Evolutionary conservation across 441 rosid species (phyloP).

Genomic region (Capsella rubella): DNA sequence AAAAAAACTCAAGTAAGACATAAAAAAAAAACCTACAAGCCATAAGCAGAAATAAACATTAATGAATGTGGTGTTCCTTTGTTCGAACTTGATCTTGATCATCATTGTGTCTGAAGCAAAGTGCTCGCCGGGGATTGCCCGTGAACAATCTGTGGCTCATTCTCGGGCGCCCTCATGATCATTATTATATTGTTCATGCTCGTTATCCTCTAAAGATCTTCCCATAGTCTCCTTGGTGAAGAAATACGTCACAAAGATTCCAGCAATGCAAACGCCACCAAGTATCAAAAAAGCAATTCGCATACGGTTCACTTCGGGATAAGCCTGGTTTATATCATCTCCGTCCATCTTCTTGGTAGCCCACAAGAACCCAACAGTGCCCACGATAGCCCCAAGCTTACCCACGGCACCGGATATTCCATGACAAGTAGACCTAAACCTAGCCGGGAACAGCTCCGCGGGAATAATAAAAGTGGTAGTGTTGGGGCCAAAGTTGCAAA

Average conservation of each 20-base stretch:
- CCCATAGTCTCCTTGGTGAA: slow-evolving; percentile 71
- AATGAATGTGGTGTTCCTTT: background rate
- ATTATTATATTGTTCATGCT: slow-evolving; percentile 27
- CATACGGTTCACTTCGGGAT: slow-evolving; percentile 47
- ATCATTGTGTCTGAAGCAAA: slow-evolving; percentile 25
- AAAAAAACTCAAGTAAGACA: background rate
- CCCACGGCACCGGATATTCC: slow-evolving; percentile 77
- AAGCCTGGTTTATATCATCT: background rate
- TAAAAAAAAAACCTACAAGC: background rate
- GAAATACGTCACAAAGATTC: slow-evolving; percentile 56
- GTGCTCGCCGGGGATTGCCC: slow-evolving; percentile 33
- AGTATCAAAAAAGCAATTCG: slow-evolving; percentile 50
- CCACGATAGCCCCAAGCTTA: slow-evolving; percentile 76
- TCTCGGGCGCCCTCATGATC: background rate
- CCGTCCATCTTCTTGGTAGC: slow-evolving; percentile 40
- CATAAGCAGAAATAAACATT: background rate
- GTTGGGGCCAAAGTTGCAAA: slow-evolving; percentile 79
- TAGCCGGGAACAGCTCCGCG: slow-evolving; percentile 81
- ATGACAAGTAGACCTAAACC: slow-evolving; percentile 83
- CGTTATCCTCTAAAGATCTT: slow-evolving; percentile 81
- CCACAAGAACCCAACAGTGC: slow-evolving; percentile 61
- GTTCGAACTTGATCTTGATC: slow-evolving; percentile 8
- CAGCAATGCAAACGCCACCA: slow-evolving; percentile 59
- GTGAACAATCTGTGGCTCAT: slow-evolving; percentile 30
- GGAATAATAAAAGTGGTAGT: slow-evolving; percentile 85